Evolutionary conservation across 225 moss, liverwort and hornwort genomes (phyloP).

Genomic region (Antitrichia curtipendula): DNA sequence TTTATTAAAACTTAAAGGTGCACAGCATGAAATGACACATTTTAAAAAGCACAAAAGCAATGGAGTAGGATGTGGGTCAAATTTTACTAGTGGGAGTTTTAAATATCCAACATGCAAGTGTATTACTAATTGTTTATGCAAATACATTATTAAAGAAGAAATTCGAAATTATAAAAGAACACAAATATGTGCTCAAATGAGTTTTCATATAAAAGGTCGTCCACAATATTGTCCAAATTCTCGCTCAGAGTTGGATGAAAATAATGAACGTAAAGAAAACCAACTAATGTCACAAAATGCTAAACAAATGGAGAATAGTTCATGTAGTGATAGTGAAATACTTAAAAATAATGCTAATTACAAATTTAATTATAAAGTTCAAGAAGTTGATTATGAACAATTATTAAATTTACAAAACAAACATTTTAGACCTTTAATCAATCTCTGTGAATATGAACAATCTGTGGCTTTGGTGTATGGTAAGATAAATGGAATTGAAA

Average conservation of each 20-base stretch:
- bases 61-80: not conserved
- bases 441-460: slow-evolving; percentile 13
- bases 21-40: not conserved
- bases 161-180: not conserved
- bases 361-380: not conserved
- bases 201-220: not conserved
- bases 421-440: not conserved
- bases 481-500: slow-evolving; percentile 15
- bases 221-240: not conserved
- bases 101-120: not conserved
- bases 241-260: not conserved
- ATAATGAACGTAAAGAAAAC: not conserved
- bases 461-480: slow-evolving; percentile 1
- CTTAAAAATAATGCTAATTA: not conserved
- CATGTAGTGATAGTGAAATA: not conserved
- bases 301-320: not conserved
- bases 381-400: not conserved
- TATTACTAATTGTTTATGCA: not conserved
- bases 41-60: not conserved
- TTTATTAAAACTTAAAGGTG: not conserved
- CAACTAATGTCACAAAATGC: not conserved
- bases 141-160: not conserved
- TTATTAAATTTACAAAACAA: not conserved
- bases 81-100: not conserved
- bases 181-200: slow-evolving; percentile 5